Conservation (phyloP, 1,284 basidiomycete genomes). For the Lentinula novae-zelandiae region DNA sequence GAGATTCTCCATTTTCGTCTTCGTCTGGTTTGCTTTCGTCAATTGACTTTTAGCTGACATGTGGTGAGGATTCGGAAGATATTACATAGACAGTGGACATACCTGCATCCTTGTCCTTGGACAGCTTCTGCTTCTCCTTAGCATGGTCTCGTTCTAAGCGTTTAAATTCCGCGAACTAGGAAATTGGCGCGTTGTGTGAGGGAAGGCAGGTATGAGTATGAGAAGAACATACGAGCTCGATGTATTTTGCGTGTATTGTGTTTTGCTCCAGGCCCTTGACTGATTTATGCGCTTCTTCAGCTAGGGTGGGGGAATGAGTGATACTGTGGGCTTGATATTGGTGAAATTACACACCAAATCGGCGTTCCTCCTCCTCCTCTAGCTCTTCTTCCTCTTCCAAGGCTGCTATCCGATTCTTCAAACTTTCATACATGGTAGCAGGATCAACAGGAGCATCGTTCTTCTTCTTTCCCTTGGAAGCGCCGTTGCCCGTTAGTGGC, state of each 20-base stretch:
- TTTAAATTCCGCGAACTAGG: slow-evolving; percentile 79
- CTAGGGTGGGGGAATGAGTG: slow-evolving; percentile 33
- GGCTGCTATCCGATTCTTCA: slow-evolving; percentile 80
- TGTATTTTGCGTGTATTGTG: slow-evolving; percentile 76
- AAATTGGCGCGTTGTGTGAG: background rate
- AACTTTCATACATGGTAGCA: slow-evolving; percentile 78
- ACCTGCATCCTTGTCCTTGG: slow-evolving; percentile 86
- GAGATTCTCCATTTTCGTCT: slow-evolving; percentile 83
- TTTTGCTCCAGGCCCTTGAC: slow-evolving; percentile 77
- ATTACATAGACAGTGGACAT: slow-evolving; percentile 13
- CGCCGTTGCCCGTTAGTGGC: slow-evolving; percentile 36
- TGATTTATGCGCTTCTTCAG: slow-evolving; percentile 79
- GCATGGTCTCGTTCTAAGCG: slow-evolving; percentile 79
- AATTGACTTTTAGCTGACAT: slow-evolving; percentile 71
- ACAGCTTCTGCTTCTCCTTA: slow-evolving; percentile 82
- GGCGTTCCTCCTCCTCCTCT: slow-evolving; percentile 77
- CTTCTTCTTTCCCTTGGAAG: slow-evolving; percentile 61
- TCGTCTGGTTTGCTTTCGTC: slow-evolving; percentile 80
- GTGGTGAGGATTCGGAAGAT: slow-evolving; percentile 7
- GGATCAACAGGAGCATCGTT: slow-evolving; percentile 70
- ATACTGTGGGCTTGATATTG: slow-evolving; percentile 16
- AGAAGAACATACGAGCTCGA: slow-evolving; percentile 63
- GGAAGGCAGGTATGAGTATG: background rate
- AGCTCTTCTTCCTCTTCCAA: slow-evolving; percentile 80
- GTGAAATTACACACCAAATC: slow-evolving; percentile 52